These are phyloP conservation scores for Nepenthes alata DNA, from an alignment of 179 eudicot species.

Conservation along the genomic window DNA sequence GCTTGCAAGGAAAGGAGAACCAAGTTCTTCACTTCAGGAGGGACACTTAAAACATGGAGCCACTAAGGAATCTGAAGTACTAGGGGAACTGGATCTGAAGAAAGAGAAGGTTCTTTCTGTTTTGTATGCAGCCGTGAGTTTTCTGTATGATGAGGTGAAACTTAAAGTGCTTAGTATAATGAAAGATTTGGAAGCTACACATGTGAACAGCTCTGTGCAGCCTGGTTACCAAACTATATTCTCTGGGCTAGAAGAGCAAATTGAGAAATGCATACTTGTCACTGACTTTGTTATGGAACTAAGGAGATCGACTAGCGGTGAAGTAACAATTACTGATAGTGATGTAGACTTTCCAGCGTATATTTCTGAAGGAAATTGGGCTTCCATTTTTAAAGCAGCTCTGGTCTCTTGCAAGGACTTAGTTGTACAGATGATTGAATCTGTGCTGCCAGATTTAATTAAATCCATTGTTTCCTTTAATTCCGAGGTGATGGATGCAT, in stretches of 20 bases:
- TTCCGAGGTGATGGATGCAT: slow-evolving; percentile 83
- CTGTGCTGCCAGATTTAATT: slow-evolving; percentile 60
- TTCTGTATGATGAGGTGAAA: slow-evolving; percentile 60
- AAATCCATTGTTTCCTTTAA: slow-evolving; percentile 47
- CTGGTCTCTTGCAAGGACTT: slow-evolving; percentile 56
- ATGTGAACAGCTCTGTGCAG: slow-evolving; percentile 18
- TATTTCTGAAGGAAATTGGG: slow-evolving; percentile 47
- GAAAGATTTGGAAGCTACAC: slow-evolving; percentile 24
- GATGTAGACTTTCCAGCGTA: slow-evolving; percentile 14
- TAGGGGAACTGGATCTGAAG: slow-evolving; percentile 36
- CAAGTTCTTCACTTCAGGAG: slow-evolving; percentile 16
- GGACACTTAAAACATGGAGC: slow-evolving; percentile 25
- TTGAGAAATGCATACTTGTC: slow-evolving; percentile 66
- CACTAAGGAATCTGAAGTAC: slow-evolving; percentile 22
- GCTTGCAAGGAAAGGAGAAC: slow-evolving; percentile 32
- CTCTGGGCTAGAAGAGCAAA: slow-evolving; percentile 60
- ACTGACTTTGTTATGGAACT: slow-evolving; percentile 59
- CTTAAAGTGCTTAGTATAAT: slow-evolving; percentile 32
- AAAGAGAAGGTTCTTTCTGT: slow-evolving; percentile 39
- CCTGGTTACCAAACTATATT: slow-evolving; percentile 39
- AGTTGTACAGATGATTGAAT: slow-evolving; percentile 50
- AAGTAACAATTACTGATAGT: slow-evolving; percentile 15
- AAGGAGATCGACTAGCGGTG: slow-evolving; percentile 23
- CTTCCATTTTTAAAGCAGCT: slow-evolving; percentile 50
- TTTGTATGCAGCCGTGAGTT: slow-evolving; percentile 43